phyloP scores from a whole-genome alignment of 805 yeast species.

The Lipomyces japonicus region DNA sequence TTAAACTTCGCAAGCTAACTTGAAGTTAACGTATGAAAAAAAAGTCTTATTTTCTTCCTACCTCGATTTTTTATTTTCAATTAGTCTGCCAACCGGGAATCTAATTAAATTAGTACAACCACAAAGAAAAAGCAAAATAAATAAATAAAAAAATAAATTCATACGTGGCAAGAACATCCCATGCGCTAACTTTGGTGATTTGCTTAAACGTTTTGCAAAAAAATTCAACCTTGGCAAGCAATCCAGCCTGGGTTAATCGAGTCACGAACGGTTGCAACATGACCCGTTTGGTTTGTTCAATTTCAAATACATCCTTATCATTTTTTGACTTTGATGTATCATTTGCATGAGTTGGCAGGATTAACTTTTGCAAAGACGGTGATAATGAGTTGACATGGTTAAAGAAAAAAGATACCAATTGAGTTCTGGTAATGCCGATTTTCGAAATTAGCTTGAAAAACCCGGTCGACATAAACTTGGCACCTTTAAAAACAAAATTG shows the following conservation, averaged over 20 bases:
- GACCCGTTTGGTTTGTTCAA: slow-evolving; percentile 19
- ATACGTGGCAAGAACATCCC: slow-evolving; percentile 19
- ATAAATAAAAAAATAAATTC: neutral
- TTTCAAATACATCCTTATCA: slow-evolving; percentile 13
- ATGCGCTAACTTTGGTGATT: slow-evolving; percentile 14
- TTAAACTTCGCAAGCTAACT: slow-evolving; percentile 17
- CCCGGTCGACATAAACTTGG: slow-evolving; percentile 14
- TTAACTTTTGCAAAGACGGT: slow-evolving; percentile 1
- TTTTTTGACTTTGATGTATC: too few species aligned
- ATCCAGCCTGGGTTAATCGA: slow-evolving; percentile 9
- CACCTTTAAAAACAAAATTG: slow-evolving; percentile 1
- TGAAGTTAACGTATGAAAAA: neutral
- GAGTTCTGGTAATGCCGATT: slow-evolving; percentile 11
- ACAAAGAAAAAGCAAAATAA: neutral
- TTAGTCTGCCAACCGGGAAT: slow-evolving; percentile 10
- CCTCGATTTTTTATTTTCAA: slow-evolving; percentile 19
- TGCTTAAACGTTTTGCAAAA: slow-evolving; percentile 17
- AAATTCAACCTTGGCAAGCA: slow-evolving; percentile 8
- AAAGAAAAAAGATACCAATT: slow-evolving; percentile 13
- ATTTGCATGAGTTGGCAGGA: too few species aligned
- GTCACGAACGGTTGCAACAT: slow-evolving; percentile 15
- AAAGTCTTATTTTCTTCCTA: neutral
- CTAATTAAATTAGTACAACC: slow-evolving; percentile 1
- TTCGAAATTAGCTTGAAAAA: slow-evolving; percentile 12
- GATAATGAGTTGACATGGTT: slow-evolving; percentile 3